Evolutionary conservation across 2,329 filamentous ascomycete species (phyloP), one percentile per base, ranked within the genome.

Genomic region (Colletotrichum spaethianum): DNA sequence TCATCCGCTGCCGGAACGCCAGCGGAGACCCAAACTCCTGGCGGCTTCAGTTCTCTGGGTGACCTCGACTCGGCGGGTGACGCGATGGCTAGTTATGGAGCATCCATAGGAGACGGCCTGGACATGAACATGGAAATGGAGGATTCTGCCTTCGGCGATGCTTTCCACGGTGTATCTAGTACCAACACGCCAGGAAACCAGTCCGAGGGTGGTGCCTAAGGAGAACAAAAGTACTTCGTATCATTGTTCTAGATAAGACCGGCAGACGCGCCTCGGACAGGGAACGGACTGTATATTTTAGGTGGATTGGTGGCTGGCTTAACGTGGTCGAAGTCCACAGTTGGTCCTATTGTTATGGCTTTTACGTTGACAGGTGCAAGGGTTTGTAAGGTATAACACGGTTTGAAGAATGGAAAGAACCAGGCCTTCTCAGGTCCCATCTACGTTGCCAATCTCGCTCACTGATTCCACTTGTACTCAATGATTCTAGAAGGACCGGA

Each of bases 91-190:
- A 89, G 89, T 48, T 94, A 92, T 78, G 73, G 64, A 23, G 70
- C 44, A 33, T 86, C 89, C 62, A 80, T 89, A 5, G 88, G 85
- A 28, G 88, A 90, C 52, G 89, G 88, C 11, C 80, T 89, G n/a
- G 87, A 89, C 78, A 80, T 92, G 63, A 86, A 88, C 76, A 88
- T 92, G 83, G 92, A 92, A 74, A 88, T 94, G 85, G 93, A 94
- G 57, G 93, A 95, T 77, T 94, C 92, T 44, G 94, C 93, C 1
- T 96, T 96, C 83, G 94, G 93, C 3, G 93, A 96, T 76, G 94
- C 94, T 0, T 94, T 96, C 82, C 93, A 95, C 76, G 90, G 88
- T 5, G 88, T 91, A 16, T 87, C 85, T 26, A 76, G 78, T 52
- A 79, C 79, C 12, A 80, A 77, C 63, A 85, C 83, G 36, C 82